These are phyloP conservation scores for Blastomyces silverae DNA, from an alignment of 2,329 filamentous ascomycete species.

Conservation along the genomic window DNA sequence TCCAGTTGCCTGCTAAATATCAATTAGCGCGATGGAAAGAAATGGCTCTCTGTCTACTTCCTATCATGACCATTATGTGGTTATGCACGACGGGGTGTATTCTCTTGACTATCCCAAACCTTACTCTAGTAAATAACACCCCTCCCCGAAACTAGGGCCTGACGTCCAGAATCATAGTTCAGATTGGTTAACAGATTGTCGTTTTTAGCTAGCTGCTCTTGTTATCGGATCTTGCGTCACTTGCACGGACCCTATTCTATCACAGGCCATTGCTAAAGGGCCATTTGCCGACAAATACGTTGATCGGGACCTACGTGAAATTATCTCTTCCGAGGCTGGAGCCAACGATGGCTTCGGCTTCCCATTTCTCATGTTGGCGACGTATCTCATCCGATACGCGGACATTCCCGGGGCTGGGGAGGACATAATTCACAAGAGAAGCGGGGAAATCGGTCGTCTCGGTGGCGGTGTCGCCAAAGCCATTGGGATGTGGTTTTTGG, in stretches of 20 bases:
- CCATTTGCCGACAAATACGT: slow-evolving; percentile 59
- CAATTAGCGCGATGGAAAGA: slow-evolving; percentile 46
- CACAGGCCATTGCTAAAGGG: slow-evolving; percentile 56
- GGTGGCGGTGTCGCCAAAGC: slow-evolving; percentile 49
- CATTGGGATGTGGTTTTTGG: slow-evolving; percentile 52
- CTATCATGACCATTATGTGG: slow-evolving; percentile 59
- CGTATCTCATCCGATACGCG: slow-evolving; percentile 52
- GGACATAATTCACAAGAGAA: slow-evolving; percentile 17
- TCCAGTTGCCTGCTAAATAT: slow-evolving; percentile 55
- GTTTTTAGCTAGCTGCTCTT: slow-evolving; percentile 44
- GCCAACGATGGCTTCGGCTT: slow-evolving; percentile 59
- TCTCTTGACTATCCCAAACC: slow-evolving; percentile 48
- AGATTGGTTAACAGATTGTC: background rate
- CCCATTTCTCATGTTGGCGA: slow-evolving; percentile 54
- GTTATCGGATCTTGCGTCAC: slow-evolving; percentile 57
- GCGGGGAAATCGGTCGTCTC: slow-evolving; percentile 45
- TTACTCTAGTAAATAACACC: slow-evolving; percentile 39
- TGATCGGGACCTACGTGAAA: slow-evolving; percentile 50
- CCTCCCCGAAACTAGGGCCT: background rate
- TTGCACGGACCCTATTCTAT: slow-evolving; percentile 57
- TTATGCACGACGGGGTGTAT: slow-evolving; percentile 52
- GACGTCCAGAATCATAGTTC: background rate
- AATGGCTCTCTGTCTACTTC: slow-evolving; percentile 50
- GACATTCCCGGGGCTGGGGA: slow-evolving; percentile 29
- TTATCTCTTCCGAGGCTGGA: slow-evolving; percentile 57